phyloP scores from a whole-genome alignment of 352 stramenopile genomes.

The Pythium grandisporangium region DNA sequence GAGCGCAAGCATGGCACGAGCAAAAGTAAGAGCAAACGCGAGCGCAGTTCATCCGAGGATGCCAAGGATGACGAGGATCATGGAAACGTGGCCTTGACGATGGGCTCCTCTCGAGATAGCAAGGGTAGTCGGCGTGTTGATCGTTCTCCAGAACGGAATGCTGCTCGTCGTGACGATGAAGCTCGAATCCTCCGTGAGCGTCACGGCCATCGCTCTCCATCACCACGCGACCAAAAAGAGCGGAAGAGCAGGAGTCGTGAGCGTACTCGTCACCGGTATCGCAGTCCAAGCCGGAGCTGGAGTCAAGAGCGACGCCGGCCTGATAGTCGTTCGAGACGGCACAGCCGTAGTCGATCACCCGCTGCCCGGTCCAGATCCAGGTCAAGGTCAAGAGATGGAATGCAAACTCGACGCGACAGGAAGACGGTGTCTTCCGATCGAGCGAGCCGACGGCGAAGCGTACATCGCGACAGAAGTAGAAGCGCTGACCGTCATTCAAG shows the following conservation, averaged over 20 bases:
- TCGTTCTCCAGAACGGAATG: neutral
- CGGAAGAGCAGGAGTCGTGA: slow-evolving; percentile 11
- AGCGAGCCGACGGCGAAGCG: too few species aligned
- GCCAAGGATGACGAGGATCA: slow-evolving; percentile 5
- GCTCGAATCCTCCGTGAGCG: too few species aligned
- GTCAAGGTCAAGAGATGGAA: neutral
- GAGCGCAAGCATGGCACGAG: slow-evolving; percentile 25
- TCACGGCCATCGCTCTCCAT: neutral
- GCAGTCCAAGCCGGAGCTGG: slow-evolving; percentile 3
- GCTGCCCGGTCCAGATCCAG: neutral
- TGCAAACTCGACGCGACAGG: too few species aligned
- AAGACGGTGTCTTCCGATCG: too few species aligned
- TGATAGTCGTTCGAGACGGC: neutral
- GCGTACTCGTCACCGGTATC: slow-evolving; percentile 4
- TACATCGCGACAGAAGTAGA: too few species aligned
- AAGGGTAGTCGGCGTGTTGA: too few species aligned
- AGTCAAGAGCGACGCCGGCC: neutral
- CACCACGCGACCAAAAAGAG: too few species aligned
- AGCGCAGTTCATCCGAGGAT: slow-evolving; percentile 12
- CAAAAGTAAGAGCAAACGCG: slow-evolving; percentile 39
- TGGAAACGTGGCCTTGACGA: too few species aligned
- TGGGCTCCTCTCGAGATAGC: too few species aligned
- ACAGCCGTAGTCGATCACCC: neutral
- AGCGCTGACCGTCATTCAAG: too few species aligned
- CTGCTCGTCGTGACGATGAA: neutral